A percentile compares a stretch with the other conserved stretches of the same genome.
These are phyloP conservation scores for Mycena venus DNA, from an alignment of 768 basidiomycete genomes.

Conservation along the genomic window DNA sequence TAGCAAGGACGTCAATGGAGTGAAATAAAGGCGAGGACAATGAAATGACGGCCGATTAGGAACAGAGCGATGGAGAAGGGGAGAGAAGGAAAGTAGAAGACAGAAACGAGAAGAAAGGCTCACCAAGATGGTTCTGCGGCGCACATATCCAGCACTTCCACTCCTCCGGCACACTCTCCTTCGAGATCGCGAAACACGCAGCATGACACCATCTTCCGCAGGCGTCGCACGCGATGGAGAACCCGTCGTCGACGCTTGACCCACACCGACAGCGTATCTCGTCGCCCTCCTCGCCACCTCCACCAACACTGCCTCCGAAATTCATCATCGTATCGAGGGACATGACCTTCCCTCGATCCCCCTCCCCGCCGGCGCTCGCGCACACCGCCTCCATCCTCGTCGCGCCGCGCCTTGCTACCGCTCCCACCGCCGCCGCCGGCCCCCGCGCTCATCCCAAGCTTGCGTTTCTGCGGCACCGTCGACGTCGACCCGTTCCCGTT, in stretches of 20 bases:
- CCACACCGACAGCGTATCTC: slow-evolving; percentile 82
- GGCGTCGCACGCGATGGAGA: slow-evolving; percentile 86
- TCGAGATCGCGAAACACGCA: slow-evolving; percentile 83
- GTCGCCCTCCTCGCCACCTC: slow-evolving; percentile 46
- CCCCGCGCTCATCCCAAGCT: not conserved
- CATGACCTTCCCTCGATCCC: no score
- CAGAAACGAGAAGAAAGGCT: not conserved
- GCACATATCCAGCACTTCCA: slow-evolving; percentile 83
- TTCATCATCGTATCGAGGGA: no score
- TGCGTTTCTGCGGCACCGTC: slow-evolving; percentile 16
- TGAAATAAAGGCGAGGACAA: no score
- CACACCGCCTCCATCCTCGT: not conserved
- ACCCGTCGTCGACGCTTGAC: slow-evolving; percentile 82
- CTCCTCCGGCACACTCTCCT: slow-evolving; percentile 84
- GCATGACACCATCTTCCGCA: slow-evolving; percentile 89
- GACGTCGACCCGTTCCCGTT: not conserved
- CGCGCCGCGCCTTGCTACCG: not conserved
- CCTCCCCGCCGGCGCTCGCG: not conserved
- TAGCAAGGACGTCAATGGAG: no score
- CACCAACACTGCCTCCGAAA: not conserved
- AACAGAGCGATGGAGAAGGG: no score
- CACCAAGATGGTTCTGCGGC: slow-evolving; percentile 44
- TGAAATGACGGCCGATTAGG: no score
- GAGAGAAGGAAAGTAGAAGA: no score
- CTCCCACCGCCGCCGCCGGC: not conserved